These are phyloP conservation scores for Mycena galopus DNA, from an alignment of 768 basidiomycete species.

Conservation along the genomic window DNA sequence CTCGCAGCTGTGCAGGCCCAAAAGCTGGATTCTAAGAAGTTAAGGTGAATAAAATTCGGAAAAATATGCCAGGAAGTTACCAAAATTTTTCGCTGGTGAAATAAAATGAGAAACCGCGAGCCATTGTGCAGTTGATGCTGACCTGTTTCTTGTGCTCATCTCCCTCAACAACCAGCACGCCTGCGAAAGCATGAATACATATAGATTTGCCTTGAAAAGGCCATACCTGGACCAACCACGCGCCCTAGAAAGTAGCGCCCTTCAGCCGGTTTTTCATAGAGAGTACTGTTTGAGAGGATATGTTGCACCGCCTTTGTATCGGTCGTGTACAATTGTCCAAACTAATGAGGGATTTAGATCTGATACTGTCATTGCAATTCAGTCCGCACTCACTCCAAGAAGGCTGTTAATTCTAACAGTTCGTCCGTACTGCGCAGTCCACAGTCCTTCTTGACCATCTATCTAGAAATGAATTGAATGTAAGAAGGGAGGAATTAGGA, in stretches of 20 bases:
- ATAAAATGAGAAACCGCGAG: neutral
- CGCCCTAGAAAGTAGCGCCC: neutral
- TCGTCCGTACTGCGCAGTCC: no score
- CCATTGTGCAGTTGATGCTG: neutral
- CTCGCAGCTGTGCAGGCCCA: conserved; percentile 3
- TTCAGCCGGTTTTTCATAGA: conserved; percentile 57
- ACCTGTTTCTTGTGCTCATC: conserved; percentile 15
- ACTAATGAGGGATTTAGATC: conserved; percentile 16
- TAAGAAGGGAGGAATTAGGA: no score
- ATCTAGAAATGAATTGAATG: no score
- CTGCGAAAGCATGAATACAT: neutral
- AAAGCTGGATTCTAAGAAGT: conserved; percentile 2
- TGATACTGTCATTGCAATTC: no score
- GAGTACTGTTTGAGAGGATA: conserved; percentile 52
- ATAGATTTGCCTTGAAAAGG: neutral
- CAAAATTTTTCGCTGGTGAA: conserved; percentile 6
- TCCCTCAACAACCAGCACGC: neutral
- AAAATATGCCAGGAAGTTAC: neutral
- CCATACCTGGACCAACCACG: neutral
- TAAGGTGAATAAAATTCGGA: neutral
- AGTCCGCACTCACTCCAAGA: no score
- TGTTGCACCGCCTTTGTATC: conserved; percentile 67
- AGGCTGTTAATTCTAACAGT: no score
- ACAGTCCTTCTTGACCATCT: no score
- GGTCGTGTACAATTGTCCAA: conserved; percentile 52